phyloP scores from a whole-genome alignment of 495 filamentous ascomycete genomes.

The Filosporella fistucella region DNA sequence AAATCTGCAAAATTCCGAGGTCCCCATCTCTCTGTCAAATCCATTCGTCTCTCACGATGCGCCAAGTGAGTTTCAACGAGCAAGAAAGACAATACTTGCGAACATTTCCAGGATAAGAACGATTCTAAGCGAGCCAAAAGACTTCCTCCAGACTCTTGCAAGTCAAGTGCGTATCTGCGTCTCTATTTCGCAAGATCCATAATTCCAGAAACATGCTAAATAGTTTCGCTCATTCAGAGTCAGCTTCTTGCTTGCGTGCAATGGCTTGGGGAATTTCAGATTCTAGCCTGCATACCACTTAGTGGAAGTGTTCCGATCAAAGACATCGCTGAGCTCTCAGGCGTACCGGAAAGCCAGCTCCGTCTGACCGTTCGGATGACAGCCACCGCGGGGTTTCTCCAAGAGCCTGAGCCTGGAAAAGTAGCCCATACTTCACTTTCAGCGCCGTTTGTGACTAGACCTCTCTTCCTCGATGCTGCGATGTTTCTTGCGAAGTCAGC shows the following conservation, averaged over 20 bases:
- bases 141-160: slow-evolving; percentile 14
- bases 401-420: slow-evolving; percentile 29
- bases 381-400: slow-evolving; percentile 33
- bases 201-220: not conserved
- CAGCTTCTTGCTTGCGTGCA: slow-evolving; percentile 35
- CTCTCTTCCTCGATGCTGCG: slow-evolving; percentile 29
- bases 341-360: slow-evolving; percentile 31
- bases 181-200: not conserved
- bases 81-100: no score
- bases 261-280: slow-evolving; percentile 40
- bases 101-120: no score
- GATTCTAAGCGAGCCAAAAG: slow-evolving; percentile 16
- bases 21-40: no score
- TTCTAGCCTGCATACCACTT: slow-evolving; percentile 38
- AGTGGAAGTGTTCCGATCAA: slow-evolving; percentile 27
- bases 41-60: no score
- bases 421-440: slow-evolving; percentile 35
- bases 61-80: no score
- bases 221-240: slow-evolving; percentile 25
- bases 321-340: slow-evolving; percentile 34
- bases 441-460: slow-evolving; percentile 30
- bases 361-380: slow-evolving; percentile 32
- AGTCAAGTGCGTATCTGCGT: not conserved
- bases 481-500: slow-evolving; percentile 33
- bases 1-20: no score